A percentile compares a stretch with the other conserved stretches of the same genome.
These are phyloP conservation scores for Diaporthe caulivora DNA, from an alignment of 2,329 filamentous ascomycete species.

Conservation along the genomic window DNA sequence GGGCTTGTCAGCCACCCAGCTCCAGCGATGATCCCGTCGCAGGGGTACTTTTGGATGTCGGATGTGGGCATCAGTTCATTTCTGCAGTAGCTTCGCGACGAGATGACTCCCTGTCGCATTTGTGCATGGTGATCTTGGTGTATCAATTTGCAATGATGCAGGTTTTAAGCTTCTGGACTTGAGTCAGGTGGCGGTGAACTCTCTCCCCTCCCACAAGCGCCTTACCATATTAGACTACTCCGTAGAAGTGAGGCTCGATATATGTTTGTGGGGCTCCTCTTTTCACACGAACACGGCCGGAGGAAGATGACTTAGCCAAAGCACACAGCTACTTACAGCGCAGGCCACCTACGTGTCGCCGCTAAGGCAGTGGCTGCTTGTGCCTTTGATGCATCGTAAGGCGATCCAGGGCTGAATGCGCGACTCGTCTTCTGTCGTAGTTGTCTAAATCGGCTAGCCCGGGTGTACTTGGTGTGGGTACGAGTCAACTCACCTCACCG, in stretches of 20 bases:
- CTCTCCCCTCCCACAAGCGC: background rate
- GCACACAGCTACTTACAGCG: background rate
- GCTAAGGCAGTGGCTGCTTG: background rate
- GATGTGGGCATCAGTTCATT: conserved; percentile 25
- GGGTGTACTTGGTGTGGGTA: background rate
- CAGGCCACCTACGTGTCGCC: background rate
- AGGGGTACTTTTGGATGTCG: background rate
- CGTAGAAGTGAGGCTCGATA: background rate
- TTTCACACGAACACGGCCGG: background rate
- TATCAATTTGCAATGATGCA: background rate
- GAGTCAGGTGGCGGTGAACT: conserved; percentile 17
- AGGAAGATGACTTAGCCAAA: background rate
- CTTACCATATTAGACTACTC: no score
- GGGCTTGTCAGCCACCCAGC: background rate
- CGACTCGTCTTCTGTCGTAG: background rate
- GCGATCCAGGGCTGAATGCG: background rate
- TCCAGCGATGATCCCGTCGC: conserved; percentile 10
- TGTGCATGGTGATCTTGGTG: conserved; percentile 10
- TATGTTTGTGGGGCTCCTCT: background rate
- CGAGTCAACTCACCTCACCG: background rate
- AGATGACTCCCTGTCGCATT: background rate
- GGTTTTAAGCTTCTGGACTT: conserved; percentile 1
- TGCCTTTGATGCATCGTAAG: background rate
- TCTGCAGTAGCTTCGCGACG: conserved; percentile 2
- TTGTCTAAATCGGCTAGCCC: background rate